Base-by-base conservation (phyloP, 176 grass and related monocot genomes). In the Musa itinerans region DNA sequence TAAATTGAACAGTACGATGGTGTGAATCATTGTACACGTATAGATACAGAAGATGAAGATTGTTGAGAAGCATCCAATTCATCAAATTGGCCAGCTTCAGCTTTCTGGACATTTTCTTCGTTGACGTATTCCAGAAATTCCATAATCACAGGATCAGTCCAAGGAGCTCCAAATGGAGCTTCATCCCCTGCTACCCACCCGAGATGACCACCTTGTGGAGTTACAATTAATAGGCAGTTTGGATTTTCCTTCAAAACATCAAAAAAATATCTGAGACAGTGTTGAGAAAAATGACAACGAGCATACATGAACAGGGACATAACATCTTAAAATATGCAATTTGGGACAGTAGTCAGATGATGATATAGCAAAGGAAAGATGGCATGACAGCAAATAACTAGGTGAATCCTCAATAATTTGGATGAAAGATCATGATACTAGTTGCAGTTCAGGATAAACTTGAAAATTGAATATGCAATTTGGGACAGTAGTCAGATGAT, bases 121-220 rank as follows among this genome's bases (percentile, higher is more conserved):
- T 91, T 48, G 79, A 94, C 68, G 78, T 99, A 69, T 75, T 94
- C 90, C 43, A 99, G 83, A 70, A 89, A 99, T 77, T 92, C 95
- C 95, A 99, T 99, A 50, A 94, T 79, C 71, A 94, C 80, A 24
- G 90, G 95, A 63, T 99, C 95, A 19, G 90, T 94, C 95, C 90
- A 99, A 54, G 95, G 90, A 77, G 87, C 89, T 48, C 95, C 90
- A 27, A 94, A 87, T 83, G 86, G 90, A 83, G 90, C 88, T 78
- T 87, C 84, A 13, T 89, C 82, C 26, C 90, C 90, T 71, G 90
- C 88, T 63, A 91, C 75, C 90, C 90, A 94, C 48, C 95, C 95
- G 69, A 99, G 90, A 85, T 99, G 95, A 14, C 95, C 95, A 74
- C 95, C 95, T 71, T 99, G 49, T 22, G 90, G 95, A 76, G 95